Evolutionary conservation across 441 rosid species (phyloP).

Genomic region (Hypseocharis bilobata): DNA sequence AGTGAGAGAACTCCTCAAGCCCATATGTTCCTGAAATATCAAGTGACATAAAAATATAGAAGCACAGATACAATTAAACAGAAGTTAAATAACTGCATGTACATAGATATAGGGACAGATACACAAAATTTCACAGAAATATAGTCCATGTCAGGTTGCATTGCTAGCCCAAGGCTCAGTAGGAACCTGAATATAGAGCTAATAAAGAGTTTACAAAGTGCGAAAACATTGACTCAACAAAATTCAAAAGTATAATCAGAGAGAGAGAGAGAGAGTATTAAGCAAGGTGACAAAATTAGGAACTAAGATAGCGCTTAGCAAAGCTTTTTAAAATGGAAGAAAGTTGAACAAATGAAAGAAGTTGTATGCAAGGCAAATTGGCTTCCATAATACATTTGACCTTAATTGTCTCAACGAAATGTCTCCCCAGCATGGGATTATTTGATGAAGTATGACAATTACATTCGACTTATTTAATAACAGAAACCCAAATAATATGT

Average conservation of each 20-base stretch:
- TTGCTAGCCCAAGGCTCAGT: not conserved
- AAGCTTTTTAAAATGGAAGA: too few species aligned
- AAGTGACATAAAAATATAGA: constrained; percentile 15
- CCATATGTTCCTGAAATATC: constrained; percentile 54
- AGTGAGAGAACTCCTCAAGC: constrained; percentile 85
- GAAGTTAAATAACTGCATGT: not conserved
- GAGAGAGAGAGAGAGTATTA: not conserved
- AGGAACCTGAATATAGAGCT: not conserved
- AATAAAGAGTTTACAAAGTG: not conserved
- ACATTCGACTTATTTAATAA: too few species aligned
- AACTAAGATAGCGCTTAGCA: too few species aligned
- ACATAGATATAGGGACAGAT: not conserved
- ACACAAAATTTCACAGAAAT: not conserved
- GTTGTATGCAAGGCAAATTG: too few species aligned
- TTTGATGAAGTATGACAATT: too few species aligned
- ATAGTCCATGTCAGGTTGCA: not conserved
- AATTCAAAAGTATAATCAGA: not conserved
- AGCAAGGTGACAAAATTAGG: too few species aligned
- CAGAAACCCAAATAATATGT: too few species aligned
- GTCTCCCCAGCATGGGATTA: too few species aligned
- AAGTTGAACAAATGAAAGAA: too few species aligned
- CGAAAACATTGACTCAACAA: not conserved
- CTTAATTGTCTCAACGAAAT: too few species aligned
- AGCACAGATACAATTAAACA: not conserved
- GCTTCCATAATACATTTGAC: too few species aligned